Evolutionary conservation across 768 basidiomycete genomes (phyloP).

Genomic region (Kwoniella newhampshirensis): DNA sequence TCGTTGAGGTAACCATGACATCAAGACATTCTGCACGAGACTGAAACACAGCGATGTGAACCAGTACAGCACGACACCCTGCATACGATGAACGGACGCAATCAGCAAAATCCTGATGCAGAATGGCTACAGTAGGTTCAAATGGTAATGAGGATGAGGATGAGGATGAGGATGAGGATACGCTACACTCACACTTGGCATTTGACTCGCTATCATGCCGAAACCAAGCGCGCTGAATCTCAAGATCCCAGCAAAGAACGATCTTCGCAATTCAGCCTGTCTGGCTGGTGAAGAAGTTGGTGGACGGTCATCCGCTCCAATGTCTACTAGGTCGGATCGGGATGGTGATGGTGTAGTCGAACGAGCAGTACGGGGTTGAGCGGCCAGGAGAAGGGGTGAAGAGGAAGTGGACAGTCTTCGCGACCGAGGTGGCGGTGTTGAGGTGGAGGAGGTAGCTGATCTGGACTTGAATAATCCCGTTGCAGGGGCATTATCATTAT

Average conservation of each 20-base stretch:
- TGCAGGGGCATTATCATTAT: not conserved
- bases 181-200: constrained; percentile 53
- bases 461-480: constrained; percentile 1
- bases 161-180: too few species aligned
- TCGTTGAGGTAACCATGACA: constrained; percentile 23
- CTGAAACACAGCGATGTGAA: constrained; percentile 51
- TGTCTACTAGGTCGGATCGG: too few species aligned
- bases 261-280: constrained; percentile 26
- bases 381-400: not conserved
- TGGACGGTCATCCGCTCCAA: not conserved
- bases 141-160: too few species aligned
- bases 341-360: not conserved
- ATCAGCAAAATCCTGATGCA: constrained; percentile 44
- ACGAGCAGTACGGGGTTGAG: not conserved
- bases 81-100: constrained; percentile 11
- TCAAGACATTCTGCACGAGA: constrained; percentile 45
- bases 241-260: constrained; percentile 40
- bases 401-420: not conserved
- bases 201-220: constrained; percentile 50
- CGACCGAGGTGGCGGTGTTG: not conserved
- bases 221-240: constrained; percentile 48
- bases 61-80: constrained; percentile 55
- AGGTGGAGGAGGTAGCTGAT: not conserved
- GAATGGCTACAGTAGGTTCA: too few species aligned
- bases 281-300: constrained; percentile 7